Base-by-base conservation (phyloP, 106 monocot genomes). In the Dendrobium nobile region DNA sequence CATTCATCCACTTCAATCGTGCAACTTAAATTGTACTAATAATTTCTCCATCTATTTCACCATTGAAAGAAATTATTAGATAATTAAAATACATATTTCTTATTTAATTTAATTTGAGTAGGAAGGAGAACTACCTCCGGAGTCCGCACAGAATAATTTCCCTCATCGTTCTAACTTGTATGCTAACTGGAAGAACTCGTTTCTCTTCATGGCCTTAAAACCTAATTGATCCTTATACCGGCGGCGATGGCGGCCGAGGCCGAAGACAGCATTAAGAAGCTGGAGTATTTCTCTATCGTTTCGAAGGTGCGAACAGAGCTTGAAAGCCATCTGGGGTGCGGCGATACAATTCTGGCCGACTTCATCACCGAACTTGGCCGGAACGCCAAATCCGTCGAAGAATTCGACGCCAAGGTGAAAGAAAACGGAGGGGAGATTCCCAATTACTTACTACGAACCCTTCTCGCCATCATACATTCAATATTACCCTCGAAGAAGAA, bases 401-500 rank as follows among this genome's bases (percentile, higher is more conserved):
- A 96, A 9, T 96, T 96, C 87, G 93, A 93, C 37, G 56, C 84
- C 84, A 89, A 84, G 81, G 87, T 96, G 79, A 94, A 97, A 85
- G 87, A 82, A 37, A 92, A 94, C 27, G 96, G 92, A 41, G 96
- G 92, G 45, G 94, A 94, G 54, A 80, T 97, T 79, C 96, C 96
- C 9, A 94, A 93, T 73, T 97, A 97, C 85, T 94, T 97, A 85
- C 92, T 97, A 26, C 88, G 87, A 42, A 92, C 88, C 42, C 96
- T 97, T 61, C 90, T 97, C 85, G 94, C 88, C 77, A 94, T 92
- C 85, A 94, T 97, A 80, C 96, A 97, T 79, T 90, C 93, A 64
- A 94, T 97, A 70, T 86, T 97, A 37, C 96, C 94, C 19, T 22
- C 68, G 43, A 74, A 79, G 27, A 79, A 79, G 56, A 48, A 79